Evolutionary conservation across 1,284 basidiomycete genomes (phyloP), one percentile per base, ranked within the genome.

Genomic region (Dichomitus squalens): DNA sequence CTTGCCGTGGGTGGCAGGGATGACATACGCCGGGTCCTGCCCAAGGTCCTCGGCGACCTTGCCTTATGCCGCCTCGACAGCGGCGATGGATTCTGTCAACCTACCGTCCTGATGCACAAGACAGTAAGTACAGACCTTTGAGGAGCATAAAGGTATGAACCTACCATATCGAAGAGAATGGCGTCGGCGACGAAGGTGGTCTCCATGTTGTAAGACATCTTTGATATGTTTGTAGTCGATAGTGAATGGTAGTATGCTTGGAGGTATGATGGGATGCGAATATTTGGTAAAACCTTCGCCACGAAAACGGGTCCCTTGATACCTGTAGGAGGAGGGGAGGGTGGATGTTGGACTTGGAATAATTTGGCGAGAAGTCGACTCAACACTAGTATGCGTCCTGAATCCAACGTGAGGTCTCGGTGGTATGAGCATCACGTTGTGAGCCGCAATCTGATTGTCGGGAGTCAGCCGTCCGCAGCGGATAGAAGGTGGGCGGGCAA

Each of bases 31-130:
- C 16, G 85, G 86, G 71, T 88, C 85, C 69, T 84, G 81, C 54
- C 84, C 85, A 46, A 89, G 81, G 70, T 89, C 86, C 47, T 76
- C 75, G 2, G 90, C 89, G 50, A 92, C 88, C 64, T 86, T 86
- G 39, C 82, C 83, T 90, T 90, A 91, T 4, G 90, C 90, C 6
- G 87, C 87, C 71, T 92, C 89, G 60, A 91, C 88, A 7, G 89
- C 88, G 23, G 84, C 76, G 68, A 90, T 90, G 31, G 87, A 89
- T 69, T 90, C 87, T 49, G 88, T 90, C 52, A 90, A 75, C 6
- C 87, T 90, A 43, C 87, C 87, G 67, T 88, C 86, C 86, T 87
- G 62, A 23, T n/a, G n/a, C 12, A 25, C 6, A 4, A 12, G 9
- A 23, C 5, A 5, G 0, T 73, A 68, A 0, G 80, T 80, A 44